A percentile compares a stretch with the other conserved stretches of the same genome.
These are phyloP conservation scores for Botrytis byssoidea DNA, from an alignment of 2,329 filamentous ascomycete species.

Conservation along the genomic window DNA sequence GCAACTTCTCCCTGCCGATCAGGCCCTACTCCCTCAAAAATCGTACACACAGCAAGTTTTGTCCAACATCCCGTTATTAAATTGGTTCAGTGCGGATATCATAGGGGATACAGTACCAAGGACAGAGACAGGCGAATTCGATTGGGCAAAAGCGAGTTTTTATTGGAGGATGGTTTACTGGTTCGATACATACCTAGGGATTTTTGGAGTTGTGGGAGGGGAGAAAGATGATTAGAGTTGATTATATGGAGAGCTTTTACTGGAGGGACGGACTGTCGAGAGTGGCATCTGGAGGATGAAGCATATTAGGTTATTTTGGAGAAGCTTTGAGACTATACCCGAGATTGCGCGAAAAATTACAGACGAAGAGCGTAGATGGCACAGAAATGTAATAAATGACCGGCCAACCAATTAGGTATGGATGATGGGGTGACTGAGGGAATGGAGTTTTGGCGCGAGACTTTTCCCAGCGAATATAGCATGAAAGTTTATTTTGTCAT, in stretches of 20 bases:
- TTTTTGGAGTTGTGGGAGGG: conserved; percentile 55
- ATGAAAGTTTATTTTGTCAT: conserved; percentile 17
- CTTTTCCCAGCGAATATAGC: conserved; percentile 3
- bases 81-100: conserved; percentile 68
- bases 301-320: neutral
- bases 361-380: neutral
- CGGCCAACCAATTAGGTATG: neutral
- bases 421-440: neutral
- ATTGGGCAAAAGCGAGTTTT: conserved; percentile 65
- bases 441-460: conserved; percentile 17
- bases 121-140: conserved; percentile 72
- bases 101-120: conserved; percentile 75
- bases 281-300: neutral
- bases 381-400: conserved; percentile 15
- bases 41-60: conserved; percentile 63
- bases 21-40: conserved; percentile 68
- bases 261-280: neutral
- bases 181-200: conserved; percentile 56
- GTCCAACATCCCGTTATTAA: conserved; percentile 65
- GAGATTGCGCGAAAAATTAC: neutral
- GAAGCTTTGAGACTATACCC: conserved; percentile 23
- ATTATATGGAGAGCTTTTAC: neutral
- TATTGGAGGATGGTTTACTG: conserved; percentile 68
- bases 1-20: conserved; percentile 64
- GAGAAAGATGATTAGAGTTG: conserved; percentile 33